These are phyloP conservation scores for Capillidium rhysosporum DNA, from an alignment of 371 early-diverging fungal species.

Conservation along the genomic window DNA sequence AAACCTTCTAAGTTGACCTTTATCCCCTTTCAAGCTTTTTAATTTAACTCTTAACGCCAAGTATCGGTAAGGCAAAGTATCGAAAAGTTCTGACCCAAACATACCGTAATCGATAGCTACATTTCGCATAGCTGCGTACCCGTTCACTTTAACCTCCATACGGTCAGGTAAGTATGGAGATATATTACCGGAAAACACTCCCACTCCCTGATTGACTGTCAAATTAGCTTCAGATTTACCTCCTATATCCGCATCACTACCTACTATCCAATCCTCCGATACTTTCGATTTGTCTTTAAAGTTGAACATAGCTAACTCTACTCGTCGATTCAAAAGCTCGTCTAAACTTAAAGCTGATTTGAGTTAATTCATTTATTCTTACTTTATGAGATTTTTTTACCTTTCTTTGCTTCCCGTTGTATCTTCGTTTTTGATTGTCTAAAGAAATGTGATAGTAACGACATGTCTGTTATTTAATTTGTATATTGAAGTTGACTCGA, in stretches of 20 bases:
- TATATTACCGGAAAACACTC: constrained; percentile 56
- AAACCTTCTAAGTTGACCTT: constrained; percentile 31
- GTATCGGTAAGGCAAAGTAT: constrained; percentile 67
- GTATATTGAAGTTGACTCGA: too few species aligned
- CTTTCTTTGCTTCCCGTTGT: constrained; percentile 11
- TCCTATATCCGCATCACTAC: constrained; percentile 82
- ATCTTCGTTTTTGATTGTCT: constrained; percentile 13
- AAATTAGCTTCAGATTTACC: constrained; percentile 16
- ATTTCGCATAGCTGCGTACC: constrained; percentile 76
- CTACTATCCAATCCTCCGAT: constrained; percentile 46
- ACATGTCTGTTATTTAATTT: neutral
- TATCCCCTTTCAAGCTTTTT: constrained; percentile 18
- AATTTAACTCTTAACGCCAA: constrained; percentile 41
- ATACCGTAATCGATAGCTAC: constrained; percentile 34
- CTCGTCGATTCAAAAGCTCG: constrained; percentile 30
- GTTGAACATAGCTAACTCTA: constrained; percentile 40
- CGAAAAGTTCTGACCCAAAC: constrained; percentile 65
- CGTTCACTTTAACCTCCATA: constrained; percentile 50
- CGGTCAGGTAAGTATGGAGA: constrained; percentile 57
- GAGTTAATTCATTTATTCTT: too few species aligned
- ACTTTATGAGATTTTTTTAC: constrained; percentile 5
- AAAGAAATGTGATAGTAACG: constrained; percentile 7
- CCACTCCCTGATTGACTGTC: constrained; percentile 12
- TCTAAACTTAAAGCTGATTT: constrained; percentile 20
- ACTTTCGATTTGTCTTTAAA: constrained; percentile 25